Conservation (phyloP, 306 rosid species). For the Prunus kanzakura region DNA sequence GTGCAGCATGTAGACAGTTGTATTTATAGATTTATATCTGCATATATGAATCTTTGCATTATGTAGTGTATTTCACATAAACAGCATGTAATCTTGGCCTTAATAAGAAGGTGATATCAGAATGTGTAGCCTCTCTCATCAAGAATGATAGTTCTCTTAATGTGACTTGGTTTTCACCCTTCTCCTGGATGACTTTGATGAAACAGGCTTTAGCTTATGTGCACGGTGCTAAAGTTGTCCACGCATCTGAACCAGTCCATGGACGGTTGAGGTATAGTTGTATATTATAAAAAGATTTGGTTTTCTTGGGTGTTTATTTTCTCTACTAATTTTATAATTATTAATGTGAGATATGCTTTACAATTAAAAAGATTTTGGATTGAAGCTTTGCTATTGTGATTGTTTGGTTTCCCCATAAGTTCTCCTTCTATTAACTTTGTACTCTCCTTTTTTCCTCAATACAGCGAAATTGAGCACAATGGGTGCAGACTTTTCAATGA, state of each 20-base stretch:
- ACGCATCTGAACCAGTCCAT: slow-evolving; percentile 90
- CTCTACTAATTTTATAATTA: neutral
- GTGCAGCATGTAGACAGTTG: neutral
- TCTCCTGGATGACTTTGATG: slow-evolving; percentile 22
- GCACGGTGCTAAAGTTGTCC: slow-evolving; percentile 90
- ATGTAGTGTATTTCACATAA: neutral
- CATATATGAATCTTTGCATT: neutral
- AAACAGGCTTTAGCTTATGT: slow-evolving; percentile 89
- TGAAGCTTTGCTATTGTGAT: neutral
- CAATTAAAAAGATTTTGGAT: neutral
- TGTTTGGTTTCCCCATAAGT: neutral
- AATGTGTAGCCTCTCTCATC: neutral
- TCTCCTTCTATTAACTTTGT: slow-evolving; percentile 2
- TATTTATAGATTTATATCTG: neutral
- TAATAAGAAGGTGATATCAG: neutral
- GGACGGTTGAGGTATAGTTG: slow-evolving; percentile 79
- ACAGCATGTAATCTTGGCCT: neutral
- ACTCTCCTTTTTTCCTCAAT: slow-evolving; percentile 14
- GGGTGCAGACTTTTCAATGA: slow-evolving; percentile 75
- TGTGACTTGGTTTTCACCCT: neutral
- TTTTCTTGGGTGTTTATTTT: slow-evolving; percentile 10
- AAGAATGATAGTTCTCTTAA: neutral
- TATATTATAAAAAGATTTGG: slow-evolving; percentile 10
- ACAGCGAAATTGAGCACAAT: slow-evolving; percentile 86
- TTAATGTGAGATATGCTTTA: slow-evolving; percentile 5